These are phyloP conservation scores for Metarhizium sp. DNA, from an alignment of 2,329 filamentous ascomycete species.

Conservation along the genomic window DNA sequence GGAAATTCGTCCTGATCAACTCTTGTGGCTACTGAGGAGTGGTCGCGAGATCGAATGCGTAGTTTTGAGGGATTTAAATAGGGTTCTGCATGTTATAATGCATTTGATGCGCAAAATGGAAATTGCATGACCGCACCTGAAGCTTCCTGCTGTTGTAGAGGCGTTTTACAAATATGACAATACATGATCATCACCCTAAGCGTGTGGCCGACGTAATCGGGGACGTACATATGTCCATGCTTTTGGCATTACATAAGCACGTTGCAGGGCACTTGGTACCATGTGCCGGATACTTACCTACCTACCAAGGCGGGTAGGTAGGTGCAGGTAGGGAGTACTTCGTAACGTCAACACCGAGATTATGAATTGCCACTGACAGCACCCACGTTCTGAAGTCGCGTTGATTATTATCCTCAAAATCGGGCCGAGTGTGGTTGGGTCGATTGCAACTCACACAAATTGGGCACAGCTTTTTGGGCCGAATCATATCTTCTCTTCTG, in stretches of 20 bases:
- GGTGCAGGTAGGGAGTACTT: too few species aligned
- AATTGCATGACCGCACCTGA: background rate
- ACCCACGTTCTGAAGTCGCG: too few species aligned
- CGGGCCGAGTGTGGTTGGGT: too few species aligned
- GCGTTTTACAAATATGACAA: background rate
- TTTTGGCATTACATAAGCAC: too few species aligned
- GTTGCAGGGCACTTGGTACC: too few species aligned
- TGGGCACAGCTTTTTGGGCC: background rate
- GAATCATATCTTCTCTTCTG: background rate
- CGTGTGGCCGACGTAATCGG: too few species aligned
- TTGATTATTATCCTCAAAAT: background rate
- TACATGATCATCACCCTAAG: too few species aligned
- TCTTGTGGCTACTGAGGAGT: conserved; percentile 9
- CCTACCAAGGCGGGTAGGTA: too few species aligned
- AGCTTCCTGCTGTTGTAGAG: background rate
- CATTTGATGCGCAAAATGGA: background rate
- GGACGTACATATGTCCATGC: too few species aligned
- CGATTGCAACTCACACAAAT: too few species aligned
- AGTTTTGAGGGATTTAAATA: background rate
- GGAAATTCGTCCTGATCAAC: conserved; percentile 1
- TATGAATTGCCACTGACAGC: too few species aligned
- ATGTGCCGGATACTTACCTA: too few species aligned
- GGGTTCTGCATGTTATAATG: background rate
- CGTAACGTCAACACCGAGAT: background rate
- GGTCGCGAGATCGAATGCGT: background rate